Base-by-base conservation (phyloP, 164 flowering plant species). In the Hamamelis virginiana region DNA sequence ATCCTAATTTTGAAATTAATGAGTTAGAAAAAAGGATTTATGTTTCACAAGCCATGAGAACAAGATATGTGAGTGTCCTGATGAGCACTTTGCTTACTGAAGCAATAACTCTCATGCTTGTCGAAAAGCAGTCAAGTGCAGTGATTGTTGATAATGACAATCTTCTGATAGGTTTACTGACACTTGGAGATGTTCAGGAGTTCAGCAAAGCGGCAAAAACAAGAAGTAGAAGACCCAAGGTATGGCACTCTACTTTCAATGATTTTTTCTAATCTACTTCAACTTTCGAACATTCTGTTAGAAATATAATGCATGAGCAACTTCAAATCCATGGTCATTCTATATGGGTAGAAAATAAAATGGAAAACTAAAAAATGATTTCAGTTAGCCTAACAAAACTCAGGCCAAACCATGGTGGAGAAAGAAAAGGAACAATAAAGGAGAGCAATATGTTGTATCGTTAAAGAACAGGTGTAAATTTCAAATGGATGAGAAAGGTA, bases 41-140 rank as follows among this genome's bases (percentile, higher is more conserved):
- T 68, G 97, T 94, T 71, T 87, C 92, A 63, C 84, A 90, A 74
- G 96, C 95, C 77, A 94, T 94, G 98, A 82, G 82, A 67, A 91
- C 85, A 53, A 84, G 80, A 71, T 94, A 69, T 72, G 85, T 83
- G 16, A 81, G 88, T 21, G 85, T 90, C 43, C 44, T 71, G 48
- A 78, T 78, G 87, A 77, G 72, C 76, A 87, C 94, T 47, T 77
- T 64, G 23, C 80, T 94, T 26, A 67, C 74, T n/a, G 94, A 92
- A 76, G 89, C 85, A 38, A 78, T 92, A 71, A 66, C 76, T 65
- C 86, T 83, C 66, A 89, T 94, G 98, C 88, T 90, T 28, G 80
- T 69, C 5, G 92, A 85, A 74, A 92, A 87, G 85, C 95, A 92
- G 73, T 77, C 88, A 48, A 91, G 85, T 86, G 96, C 95, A n/a